Percentiles rank a stretch among this genome's conserved stretches.
phyloP scores from a whole-genome alignment of 2,329 filamentous ascomycete species.

The Microdochium trichocladiopsis region DNA sequence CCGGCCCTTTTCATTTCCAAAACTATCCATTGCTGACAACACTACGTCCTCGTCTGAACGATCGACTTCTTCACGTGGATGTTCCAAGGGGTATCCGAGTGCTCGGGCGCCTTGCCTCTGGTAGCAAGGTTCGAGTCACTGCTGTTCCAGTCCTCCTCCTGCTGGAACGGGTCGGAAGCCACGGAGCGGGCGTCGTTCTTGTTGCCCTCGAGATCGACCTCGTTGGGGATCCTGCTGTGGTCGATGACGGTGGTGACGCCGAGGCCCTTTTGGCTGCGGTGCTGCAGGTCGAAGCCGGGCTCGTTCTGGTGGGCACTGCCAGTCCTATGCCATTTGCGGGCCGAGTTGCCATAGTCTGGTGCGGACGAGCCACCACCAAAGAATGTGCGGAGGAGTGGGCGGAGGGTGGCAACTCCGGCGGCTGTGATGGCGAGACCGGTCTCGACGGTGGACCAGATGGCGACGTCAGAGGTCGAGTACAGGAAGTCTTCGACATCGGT shows the following conservation, averaged over 20 bases:
- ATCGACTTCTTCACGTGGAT: constrained; percentile 8
- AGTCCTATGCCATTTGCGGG: constrained; percentile 5
- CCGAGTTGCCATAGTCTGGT: constrained; percentile 3
- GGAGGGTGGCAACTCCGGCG: constrained; percentile 29
- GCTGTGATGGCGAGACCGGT: constrained; percentile 33
- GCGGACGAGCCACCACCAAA: constrained; percentile 7
- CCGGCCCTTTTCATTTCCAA: too few species aligned
- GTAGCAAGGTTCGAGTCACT: constrained; percentile 6
- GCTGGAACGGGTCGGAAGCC: constrained; percentile 4
- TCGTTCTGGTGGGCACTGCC: constrained; percentile 2
- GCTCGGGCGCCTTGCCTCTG: neutral
- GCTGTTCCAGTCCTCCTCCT: constrained; percentile 5
- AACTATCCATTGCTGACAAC: too few species aligned
- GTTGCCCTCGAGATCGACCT: constrained; percentile 1
- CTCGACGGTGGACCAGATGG: constrained; percentile 38
- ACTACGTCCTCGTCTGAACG: constrained; percentile 5
- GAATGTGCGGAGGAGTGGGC: constrained; percentile 21
- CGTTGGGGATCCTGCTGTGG: constrained; percentile 3
- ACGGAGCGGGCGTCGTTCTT: constrained; percentile 1
- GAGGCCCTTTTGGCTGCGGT: constrained; percentile 2
- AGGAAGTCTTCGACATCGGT: constrained; percentile 30
- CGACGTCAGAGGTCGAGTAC: constrained; percentile 32
- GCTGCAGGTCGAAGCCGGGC: constrained; percentile 7
- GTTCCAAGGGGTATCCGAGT: constrained; percentile 3
- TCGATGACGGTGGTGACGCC: constrained; percentile 9